A percentile compares a stretch with the other conserved stretches of the same genome.
Evolutionary conservation across 2,329 filamentous ascomycete species (phyloP).

Genomic region (Hypoxylon sp.): DNA sequence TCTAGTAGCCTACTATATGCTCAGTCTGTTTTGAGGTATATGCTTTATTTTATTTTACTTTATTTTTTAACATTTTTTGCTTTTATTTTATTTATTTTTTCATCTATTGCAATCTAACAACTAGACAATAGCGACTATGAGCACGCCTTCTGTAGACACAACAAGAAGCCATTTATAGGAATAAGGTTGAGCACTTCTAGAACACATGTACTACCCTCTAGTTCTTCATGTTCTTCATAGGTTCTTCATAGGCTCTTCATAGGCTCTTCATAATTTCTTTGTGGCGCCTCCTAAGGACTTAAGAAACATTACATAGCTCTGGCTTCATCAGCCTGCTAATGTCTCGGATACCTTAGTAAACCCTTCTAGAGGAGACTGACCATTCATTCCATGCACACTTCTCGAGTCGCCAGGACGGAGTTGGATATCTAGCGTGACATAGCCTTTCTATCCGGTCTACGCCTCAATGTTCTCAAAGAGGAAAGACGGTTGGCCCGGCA

Average conservation of each 20-base stretch:
- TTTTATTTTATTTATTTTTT: too few relatives aligned
- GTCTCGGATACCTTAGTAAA: neutral
- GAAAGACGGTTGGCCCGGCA: constrained; percentile 87
- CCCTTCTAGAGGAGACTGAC: neutral
- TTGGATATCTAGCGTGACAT: neutral
- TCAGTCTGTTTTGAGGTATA: neutral
- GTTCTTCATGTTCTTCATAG: neutral
- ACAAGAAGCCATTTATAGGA: neutral
- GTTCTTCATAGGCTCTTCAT: too few relatives aligned
- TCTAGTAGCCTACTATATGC: neutral
- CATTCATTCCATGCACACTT: constrained; percentile 2
- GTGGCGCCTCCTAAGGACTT: neutral
- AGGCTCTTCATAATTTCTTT: neutral
- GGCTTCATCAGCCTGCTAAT: neutral
- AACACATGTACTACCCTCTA: neutral
- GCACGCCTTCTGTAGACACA: neutral
- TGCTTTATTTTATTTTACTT: too few relatives aligned
- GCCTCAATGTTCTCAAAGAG: constrained; percentile 83
- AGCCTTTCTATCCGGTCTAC: constrained; percentile 27
- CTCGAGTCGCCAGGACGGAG: neutral
- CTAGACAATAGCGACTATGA: neutral
- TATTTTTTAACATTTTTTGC: too few relatives aligned
- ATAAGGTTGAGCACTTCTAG: neutral
- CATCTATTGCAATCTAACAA: neutral
- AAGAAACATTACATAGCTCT: neutral